Evolutionary conservation across 495 filamentous ascomycete genomes (phyloP), one percentile per base, ranked within the genome.

Genomic region (Penicillium pulvis): DNA sequence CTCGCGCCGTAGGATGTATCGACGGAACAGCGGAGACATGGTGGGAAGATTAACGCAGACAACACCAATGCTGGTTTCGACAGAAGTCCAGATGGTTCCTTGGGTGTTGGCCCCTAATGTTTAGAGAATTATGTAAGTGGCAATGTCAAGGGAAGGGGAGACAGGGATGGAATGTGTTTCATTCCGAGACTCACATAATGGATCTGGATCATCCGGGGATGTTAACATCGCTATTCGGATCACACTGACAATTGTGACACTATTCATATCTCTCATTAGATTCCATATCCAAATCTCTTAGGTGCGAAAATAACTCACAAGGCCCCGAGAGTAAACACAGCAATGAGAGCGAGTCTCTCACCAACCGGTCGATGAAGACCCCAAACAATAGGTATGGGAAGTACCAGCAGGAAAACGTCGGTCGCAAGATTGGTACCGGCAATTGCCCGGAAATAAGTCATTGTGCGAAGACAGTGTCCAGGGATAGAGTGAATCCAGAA

Each of bases 321-420:
- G 5, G 44, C 24, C 24, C 44, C 44, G 8, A 47, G 24, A 6
- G 24, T 42, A 50, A 74, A 71, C 23, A 74, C 63, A 11, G 57
- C 58, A 3, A 53, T 61, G 6, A 68, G 60, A 3, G 61, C 48
- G 10, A 73, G 14, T 46, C 65, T 71, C 56, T 73, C 67, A 6
- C 59, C 58, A 28, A 19, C 55, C 19, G 67, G 58, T 42, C 65
- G 64, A 19, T 62, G 62, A 7, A 73, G 49, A 3, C 48, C 57
- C 53, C 57, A 61, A 24, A 74, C 60, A 59, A 65, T 67, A 12
- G 70, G 70, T 3, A 74, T 33, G 10, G 70, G 71, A 1, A 74
- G 33, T 44, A 61, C 62, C 9, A 74, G 26, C 20, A 74, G 66
- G 9, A 57, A 52, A n/a, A 73, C 48, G n/a, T 74, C 68, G 10